phyloP scores from a whole-genome alignment of 805 yeast species.

The Candida germanica region DNA sequence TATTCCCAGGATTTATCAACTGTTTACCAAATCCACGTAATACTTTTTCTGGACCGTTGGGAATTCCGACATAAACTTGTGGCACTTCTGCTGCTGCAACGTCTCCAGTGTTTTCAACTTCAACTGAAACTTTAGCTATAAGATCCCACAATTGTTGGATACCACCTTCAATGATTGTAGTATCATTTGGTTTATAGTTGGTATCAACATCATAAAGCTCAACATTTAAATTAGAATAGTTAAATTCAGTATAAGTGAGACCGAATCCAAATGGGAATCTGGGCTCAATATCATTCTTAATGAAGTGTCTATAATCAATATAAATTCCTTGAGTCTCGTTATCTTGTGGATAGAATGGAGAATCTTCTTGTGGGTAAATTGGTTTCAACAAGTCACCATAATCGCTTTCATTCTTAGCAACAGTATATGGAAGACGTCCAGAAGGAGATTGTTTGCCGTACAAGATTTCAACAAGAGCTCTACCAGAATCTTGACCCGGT shows the following conservation, averaged over 20 bases:
- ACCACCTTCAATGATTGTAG: conserved; percentile 41
- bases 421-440: conserved; percentile 60
- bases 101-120: conserved; percentile 46
- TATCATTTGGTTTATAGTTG: conserved; percentile 43
- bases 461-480: conserved; percentile 53
- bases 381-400: conserved; percentile 32
- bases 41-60: conserved; percentile 47
- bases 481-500: conserved; percentile 53
- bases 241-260: conserved; percentile 49
- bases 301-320: conserved; percentile 57
- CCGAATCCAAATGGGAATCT: conserved; percentile 64
- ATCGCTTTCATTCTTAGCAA: conserved; percentile 48
- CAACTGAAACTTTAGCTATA: conserved; percentile 42
- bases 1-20: conserved; percentile 39
- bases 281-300: conserved; percentile 52
- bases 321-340: conserved; percentile 45
- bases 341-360: conserved; percentile 35
- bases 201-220: conserved; percentile 40
- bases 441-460: conserved; percentile 61
- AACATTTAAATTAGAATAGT: conserved; percentile 34
- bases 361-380: conserved; percentile 39
- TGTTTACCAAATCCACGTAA: conserved; percentile 59
- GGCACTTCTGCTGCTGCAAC: conserved; percentile 46
- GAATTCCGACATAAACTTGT: conserved; percentile 53
- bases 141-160: conserved; percentile 54